Evolutionary conservation across 139 green algal species (phyloP).

Genomic region (Yamagishiella unicocca): DNA sequence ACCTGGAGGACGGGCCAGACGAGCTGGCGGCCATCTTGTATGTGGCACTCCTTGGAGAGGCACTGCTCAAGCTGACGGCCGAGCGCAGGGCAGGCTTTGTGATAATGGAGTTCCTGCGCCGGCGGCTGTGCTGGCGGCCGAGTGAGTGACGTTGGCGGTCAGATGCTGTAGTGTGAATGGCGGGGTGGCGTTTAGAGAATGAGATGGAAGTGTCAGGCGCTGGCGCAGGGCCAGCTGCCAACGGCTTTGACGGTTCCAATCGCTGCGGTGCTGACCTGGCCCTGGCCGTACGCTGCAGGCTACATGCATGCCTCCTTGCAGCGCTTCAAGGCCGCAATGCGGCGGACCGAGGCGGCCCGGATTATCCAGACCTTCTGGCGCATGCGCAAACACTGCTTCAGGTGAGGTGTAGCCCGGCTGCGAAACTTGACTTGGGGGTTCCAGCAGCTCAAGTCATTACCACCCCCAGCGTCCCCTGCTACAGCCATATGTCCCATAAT

Average conservation of each 20-base stretch:
- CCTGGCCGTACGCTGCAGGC: slow-evolving; percentile 43
- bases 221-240: too few species aligned
- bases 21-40: slow-evolving; percentile 78
- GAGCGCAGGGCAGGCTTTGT: slow-evolving; percentile 82
- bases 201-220: background rate
- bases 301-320: slow-evolving; percentile 57
- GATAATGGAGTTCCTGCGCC: slow-evolving; percentile 66
- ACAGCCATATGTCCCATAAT: too few species aligned
- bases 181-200: too few species aligned
- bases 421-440: too few species aligned
- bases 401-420: too few species aligned
- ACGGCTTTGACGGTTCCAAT: too few species aligned
- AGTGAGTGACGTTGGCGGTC: background rate
- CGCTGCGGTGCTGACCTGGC: too few species aligned
- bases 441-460: too few species aligned
- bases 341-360: background rate
- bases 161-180: too few species aligned
- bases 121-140: slow-evolving; percentile 63
- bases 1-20: slow-evolving; percentile 76
- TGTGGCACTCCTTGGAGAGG: slow-evolving; percentile 77
- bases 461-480: too few species aligned
- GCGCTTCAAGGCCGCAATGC: slow-evolving; percentile 49
- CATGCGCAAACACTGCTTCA: background rate
- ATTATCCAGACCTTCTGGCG: slow-evolving; percentile 40
- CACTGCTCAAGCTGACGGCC: slow-evolving; percentile 80